Percentiles rank a stretch among this genome's conserved stretches.
These are phyloP conservation scores for Oryza nivara DNA, from an alignment of 176 grass and related monocot genomes.

Conservation along the genomic window DNA sequence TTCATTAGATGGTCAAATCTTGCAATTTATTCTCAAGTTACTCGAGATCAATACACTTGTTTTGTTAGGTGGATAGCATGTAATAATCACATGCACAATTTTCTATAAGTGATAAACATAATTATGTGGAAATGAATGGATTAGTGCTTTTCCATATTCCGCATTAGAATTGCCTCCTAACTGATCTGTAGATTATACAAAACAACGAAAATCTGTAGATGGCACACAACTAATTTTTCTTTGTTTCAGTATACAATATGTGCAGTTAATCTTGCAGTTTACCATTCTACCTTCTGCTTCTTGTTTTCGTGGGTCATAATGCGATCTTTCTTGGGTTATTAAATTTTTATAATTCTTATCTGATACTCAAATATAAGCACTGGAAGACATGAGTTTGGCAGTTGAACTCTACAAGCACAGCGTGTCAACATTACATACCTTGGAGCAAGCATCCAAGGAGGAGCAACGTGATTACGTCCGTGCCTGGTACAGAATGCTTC, in stretches of 20 bases:
- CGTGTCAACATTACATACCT: slow-evolving; percentile 35
- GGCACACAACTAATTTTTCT: background rate
- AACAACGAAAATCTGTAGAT: background rate
- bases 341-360: slow-evolving; percentile 13
- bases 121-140: background rate
- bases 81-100: background rate
- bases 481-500: slow-evolving; percentile 55
- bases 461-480: slow-evolving; percentile 52
- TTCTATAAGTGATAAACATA: background rate
- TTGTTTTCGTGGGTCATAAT: slow-evolving; percentile 11
- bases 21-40: background rate
- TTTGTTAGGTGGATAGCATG: background rate
- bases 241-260: background rate
- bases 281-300: background rate
- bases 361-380: slow-evolving; percentile 45
- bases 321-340: slow-evolving; percentile 23
- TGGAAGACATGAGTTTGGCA: slow-evolving; percentile 30
- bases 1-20: background rate
- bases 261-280: slow-evolving; percentile 19
- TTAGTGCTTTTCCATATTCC: background rate
- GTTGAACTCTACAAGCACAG: slow-evolving; percentile 62
- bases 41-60: background rate
- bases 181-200: background rate
- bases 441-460: slow-evolving; percentile 58
- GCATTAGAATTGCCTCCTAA: background rate